Percentiles rank a stretch among this genome's conserved stretches.
Conservation (phyloP, 2,329 filamentous ascomycete genomes). For the Trichothecium sympodiale region DNA sequence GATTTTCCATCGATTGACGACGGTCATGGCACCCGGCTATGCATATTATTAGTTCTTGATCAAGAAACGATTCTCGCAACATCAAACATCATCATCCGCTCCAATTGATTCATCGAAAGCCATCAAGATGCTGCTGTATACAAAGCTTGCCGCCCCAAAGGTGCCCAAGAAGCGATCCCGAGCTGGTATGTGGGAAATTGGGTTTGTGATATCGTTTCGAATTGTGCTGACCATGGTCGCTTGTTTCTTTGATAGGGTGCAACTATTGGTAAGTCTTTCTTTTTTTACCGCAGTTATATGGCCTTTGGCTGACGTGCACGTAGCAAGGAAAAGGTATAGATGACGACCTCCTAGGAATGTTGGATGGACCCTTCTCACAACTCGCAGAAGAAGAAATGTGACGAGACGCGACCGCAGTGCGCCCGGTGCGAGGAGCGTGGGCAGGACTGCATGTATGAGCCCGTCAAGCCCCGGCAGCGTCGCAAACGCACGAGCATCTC, state of each 20-base stretch:
- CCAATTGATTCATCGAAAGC: not conserved
- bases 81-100: too few species aligned
- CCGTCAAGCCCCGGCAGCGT: slow-evolving; percentile 28
- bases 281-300: slow-evolving; percentile 1
- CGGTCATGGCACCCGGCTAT: too few species aligned
- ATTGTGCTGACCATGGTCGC: too few species aligned
- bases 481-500: slow-evolving; percentile 18
- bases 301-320: slow-evolving; percentile 10
- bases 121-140: slow-evolving; percentile 43
- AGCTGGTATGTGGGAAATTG: slow-evolving; percentile 47
- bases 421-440: slow-evolving; percentile 37
- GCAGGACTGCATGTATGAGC: slow-evolving; percentile 38
- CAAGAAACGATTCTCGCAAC: too few species aligned
- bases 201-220: too few species aligned
- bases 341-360: not conserved
- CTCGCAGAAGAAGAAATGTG: slow-evolving; percentile 46
- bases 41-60: too few species aligned
- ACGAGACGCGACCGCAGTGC: slow-evolving; percentile 39
- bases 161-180: slow-evolving; percentile 48
- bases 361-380: not conserved
- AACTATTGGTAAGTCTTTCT: slow-evolving; percentile 34
- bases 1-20: too few species aligned
- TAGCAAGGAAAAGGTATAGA: slow-evolving; percentile 43
- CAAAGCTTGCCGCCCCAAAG: slow-evolving; percentile 45
- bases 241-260: slow-evolving; percentile 27